Evolutionary conservation across 148 eudicot species (phyloP).

Genomic region (Camellia granthamiana): DNA sequence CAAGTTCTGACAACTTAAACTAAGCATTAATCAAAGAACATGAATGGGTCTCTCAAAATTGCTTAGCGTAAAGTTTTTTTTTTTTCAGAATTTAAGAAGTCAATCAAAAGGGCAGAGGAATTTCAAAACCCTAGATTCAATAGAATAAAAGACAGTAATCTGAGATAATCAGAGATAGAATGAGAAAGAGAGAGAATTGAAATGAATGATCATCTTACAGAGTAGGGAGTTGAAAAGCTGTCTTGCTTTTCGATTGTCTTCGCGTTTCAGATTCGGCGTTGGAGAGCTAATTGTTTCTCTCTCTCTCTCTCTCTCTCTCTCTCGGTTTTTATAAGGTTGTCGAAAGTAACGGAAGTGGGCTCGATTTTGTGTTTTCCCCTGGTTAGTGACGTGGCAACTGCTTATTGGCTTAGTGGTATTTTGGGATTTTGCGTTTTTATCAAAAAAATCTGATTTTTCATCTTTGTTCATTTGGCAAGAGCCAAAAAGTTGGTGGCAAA

Average conservation of each 20-base stretch:
- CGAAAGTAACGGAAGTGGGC: constrained; percentile 8
- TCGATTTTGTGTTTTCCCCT: neutral
- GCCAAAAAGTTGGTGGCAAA: too few relatives aligned
- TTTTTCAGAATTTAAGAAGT: neutral
- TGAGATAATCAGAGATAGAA: neutral
- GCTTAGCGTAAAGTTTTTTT: neutral
- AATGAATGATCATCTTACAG: constrained; percentile 14
- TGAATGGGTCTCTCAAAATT: neutral
- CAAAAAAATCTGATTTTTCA: too few relatives aligned
- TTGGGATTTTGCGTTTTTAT: too few relatives aligned
- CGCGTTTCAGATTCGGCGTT: neutral
- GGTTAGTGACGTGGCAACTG: too few relatives aligned
- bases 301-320: neutral
- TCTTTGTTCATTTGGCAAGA: too few relatives aligned
- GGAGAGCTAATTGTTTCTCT: neutral
- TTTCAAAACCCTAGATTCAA: constrained; percentile 1
- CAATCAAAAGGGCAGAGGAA: neutral
- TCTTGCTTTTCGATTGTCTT: neutral
- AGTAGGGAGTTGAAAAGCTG: neutral
- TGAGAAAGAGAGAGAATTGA: neutral
- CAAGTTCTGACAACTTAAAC: neutral
- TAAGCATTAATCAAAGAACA: neutral
- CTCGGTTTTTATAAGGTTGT: neutral
- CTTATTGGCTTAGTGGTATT: too few relatives aligned
- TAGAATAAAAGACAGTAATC: neutral